Base-by-base conservation (phyloP, 1,139 yeast genomes). In the Pichia sp. region DNA sequence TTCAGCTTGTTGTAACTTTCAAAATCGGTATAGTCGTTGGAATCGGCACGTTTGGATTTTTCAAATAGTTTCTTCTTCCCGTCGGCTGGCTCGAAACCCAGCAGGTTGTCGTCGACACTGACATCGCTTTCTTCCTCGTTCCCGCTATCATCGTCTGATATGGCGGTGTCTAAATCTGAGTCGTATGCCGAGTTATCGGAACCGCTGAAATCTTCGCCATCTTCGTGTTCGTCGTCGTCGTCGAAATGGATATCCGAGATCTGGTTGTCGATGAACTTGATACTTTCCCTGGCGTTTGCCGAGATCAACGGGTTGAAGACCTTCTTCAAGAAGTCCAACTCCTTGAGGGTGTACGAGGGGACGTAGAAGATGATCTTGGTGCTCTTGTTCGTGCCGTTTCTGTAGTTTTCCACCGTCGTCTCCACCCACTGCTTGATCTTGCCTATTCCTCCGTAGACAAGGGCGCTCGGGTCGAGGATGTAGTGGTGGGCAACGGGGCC, bases 401-500 rank as follows among this genome's bases (percentile, higher is more conserved):
- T 39, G n/a, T 40, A 19, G 20, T 38, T 32, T 2, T 34, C 27
- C 17, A 34, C 5, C 4, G 56, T 45, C n/a, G 66, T 56, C 46
- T 73, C 70, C 47, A 74, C 69, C 85, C 86, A 81, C 51, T 77
- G 65, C 58, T 78, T 78, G 58, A 81, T 69, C 54, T 77, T 77
- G 1, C 83, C 83, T 40, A 81, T 71, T 2, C 85, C 86, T 47
- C 81, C 72, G 40, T 54, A 61, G 6, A 78, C 75, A 51, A 81
- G 70, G 1, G 83, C 80, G 11, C 83, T 73, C 27, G 79, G 82
- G 58, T 81, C 86, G 42, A 81, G 58, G 11, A 81, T 77, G 45
- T 79, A 65, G 56, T 74, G 58, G 15, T 45, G 42, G 10, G 19
- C 40, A 7, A 21, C 31, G 4, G 40, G 19, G 20, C 27, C 18